A percentile compares a stretch with the other conserved stretches of the same genome.
phyloP scores from a whole-genome alignment of 768 basidiomycete genomes.

The Kondoa subrosea region DNA sequence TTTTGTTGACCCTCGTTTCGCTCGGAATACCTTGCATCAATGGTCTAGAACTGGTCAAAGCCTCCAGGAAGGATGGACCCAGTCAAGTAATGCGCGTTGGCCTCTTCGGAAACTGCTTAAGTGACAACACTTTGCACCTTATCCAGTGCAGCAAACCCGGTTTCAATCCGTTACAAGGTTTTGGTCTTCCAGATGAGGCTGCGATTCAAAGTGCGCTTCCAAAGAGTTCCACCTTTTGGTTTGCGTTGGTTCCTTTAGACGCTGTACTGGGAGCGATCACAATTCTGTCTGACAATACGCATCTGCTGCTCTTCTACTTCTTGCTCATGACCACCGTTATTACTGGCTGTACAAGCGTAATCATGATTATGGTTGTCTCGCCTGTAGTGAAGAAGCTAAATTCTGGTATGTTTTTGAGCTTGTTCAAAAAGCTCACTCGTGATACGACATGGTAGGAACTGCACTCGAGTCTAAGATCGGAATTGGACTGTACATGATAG shows the following conservation, averaged over 20 bases:
- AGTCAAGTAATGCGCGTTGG: background rate
- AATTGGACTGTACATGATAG: background rate
- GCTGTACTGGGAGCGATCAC: conserved; percentile 1
- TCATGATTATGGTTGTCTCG: background rate
- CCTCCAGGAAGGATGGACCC: background rate
- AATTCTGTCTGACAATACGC: conserved; percentile 2
- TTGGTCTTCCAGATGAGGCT: background rate
- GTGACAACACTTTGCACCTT: background rate
- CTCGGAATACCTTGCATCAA: conserved; percentile 7
- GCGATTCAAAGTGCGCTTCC: background rate
- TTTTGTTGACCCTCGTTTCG: background rate
- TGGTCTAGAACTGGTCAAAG: background rate
- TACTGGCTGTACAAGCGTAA: background rate
- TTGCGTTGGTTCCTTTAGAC: background rate
- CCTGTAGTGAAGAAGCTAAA: conserved; percentile 5
- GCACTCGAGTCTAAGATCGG: background rate
- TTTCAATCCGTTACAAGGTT: background rate
- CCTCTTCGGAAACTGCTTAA: conserved; percentile 4
- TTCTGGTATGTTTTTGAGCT: too few relatives aligned
- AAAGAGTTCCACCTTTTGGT: conserved; percentile 6
- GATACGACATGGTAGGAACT: too few relatives aligned
- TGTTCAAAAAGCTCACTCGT: too few relatives aligned
- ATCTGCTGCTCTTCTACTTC: conserved; percentile 1
- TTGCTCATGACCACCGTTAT: background rate
- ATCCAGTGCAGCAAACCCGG: background rate